These are phyloP conservation scores for Termitomyces sp. DNA, from an alignment of 768 basidiomycete genomes.

Conservation along the genomic window DNA sequence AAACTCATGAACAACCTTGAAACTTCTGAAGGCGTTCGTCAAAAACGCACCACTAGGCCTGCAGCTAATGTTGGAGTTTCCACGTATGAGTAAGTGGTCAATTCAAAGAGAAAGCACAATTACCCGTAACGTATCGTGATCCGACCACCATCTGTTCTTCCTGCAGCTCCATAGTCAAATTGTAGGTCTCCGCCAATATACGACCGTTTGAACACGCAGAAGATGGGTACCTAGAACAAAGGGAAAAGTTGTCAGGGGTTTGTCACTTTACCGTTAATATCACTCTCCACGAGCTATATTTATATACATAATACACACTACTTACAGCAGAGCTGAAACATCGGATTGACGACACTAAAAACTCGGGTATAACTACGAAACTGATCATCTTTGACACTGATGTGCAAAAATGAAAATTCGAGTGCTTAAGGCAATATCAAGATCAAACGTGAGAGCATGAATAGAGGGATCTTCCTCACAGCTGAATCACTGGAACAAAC, in stretches of 20 bases:
- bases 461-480: not conserved
- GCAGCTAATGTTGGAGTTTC: constrained; percentile 1
- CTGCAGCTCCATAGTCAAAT: not conserved
- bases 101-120: not conserved
- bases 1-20: not conserved
- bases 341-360: not conserved
- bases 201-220: not conserved
- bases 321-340: not conserved
- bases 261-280: not conserved
- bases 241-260: not conserved
- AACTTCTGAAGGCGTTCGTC: no score
- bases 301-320: not conserved
- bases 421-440: not conserved
- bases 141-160: not conserved
- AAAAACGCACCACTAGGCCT: constrained; percentile 7
- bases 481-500: not conserved
- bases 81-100: not conserved
- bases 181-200: not conserved
- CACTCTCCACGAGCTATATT: not conserved
- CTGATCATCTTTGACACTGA: not conserved
- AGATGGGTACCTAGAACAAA: not conserved
- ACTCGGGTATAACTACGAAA: not conserved
- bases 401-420: not conserved
- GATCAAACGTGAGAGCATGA: not conserved
- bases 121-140: constrained; percentile 9